A percentile compares a stretch with the other conserved stretches of the same genome.
Evolutionary conservation across 2,329 filamentous ascomycete genomes (phyloP).

Genomic region (Alternaria infectoria): DNA sequence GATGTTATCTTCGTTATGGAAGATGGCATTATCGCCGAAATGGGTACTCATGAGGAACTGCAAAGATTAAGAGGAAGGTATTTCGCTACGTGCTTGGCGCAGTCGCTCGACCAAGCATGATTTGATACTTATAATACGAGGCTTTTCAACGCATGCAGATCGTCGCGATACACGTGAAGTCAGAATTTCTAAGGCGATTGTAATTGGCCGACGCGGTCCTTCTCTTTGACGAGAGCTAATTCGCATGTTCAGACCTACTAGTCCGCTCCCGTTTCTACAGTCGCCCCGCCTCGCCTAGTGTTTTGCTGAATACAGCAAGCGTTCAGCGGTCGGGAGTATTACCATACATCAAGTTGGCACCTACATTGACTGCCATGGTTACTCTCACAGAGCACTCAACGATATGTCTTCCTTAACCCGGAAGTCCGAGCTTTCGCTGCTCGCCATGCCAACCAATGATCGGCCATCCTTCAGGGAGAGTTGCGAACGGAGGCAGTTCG

Average conservation of each 20-base stretch:
- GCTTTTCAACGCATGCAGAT: neutral
- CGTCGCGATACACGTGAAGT: neutral
- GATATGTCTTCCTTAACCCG: neutral
- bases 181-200: neutral
- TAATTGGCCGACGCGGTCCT: neutral
- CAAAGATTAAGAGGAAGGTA: neutral
- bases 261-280: neutral
- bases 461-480: neutral
- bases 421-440: neutral
- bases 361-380: neutral
- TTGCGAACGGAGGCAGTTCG: neutral
- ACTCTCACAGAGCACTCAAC: neutral
- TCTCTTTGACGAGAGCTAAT: neutral
- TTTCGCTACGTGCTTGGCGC: neutral
- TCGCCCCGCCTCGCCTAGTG: neutral
- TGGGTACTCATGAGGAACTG: constrained; percentile 46
- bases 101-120: neutral
- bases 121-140: neutral
- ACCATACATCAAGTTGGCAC: neutral
- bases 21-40: constrained; percentile 47
- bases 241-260: neutral
- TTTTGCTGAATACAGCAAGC: neutral
- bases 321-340: neutral
- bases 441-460: neutral
- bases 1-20: constrained; percentile 51